Evolutionary conservation across 768 basidiomycete species (phyloP), one percentile per base, ranked within the genome.

Genomic region (Sarcodon sp.): DNA sequence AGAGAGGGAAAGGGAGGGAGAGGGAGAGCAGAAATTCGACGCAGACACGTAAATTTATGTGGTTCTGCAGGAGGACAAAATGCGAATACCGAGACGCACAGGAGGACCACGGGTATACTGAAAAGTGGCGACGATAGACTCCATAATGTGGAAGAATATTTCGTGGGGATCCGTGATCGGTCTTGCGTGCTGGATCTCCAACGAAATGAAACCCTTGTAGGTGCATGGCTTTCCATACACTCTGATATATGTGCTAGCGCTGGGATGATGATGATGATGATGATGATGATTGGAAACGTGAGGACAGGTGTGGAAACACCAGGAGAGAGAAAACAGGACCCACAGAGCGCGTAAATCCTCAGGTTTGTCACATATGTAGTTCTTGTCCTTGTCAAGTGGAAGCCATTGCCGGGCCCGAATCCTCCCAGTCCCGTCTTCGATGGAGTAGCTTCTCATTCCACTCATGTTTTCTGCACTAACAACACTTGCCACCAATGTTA

Each of bases 401-500:
- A 43, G 52, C 52, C 52, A 51, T 32, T 52, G 45, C 35, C 35
- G 39, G 7, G 53, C 53, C 10, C 18, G 15, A 4, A 62, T 50
- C 27, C 52, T 44, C 11, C 56, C 55, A 31, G 65, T 66, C 4
- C 71, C 71, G 49, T 73, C 71, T 44, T 69, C 67, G 13, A 70
- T 55, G 7, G 4, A 0, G 15, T 54, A 68, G 4, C 2, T 6
- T 33, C 45, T 27, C 37, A 27, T 43, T 38, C 53, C 47, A 43
- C 37, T 1, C 9, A 21, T 16, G 21, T 21, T 50, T 12, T 45
- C 61, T 3, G 62, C 57, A 1, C 56, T 51, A 36, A 57, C 50
- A 9, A 66, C 58, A 52, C 67, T 64, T 1, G 77, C 77, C 27
- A 79, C 77, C 53, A 79, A 68, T 36, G 66, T 63, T n/a, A 83